Percentiles rank a stretch among this genome's conserved stretches.
Evolutionary conservation across 1,284 basidiomycete species (phyloP).

Genomic region (Peniophora sp.): DNA sequence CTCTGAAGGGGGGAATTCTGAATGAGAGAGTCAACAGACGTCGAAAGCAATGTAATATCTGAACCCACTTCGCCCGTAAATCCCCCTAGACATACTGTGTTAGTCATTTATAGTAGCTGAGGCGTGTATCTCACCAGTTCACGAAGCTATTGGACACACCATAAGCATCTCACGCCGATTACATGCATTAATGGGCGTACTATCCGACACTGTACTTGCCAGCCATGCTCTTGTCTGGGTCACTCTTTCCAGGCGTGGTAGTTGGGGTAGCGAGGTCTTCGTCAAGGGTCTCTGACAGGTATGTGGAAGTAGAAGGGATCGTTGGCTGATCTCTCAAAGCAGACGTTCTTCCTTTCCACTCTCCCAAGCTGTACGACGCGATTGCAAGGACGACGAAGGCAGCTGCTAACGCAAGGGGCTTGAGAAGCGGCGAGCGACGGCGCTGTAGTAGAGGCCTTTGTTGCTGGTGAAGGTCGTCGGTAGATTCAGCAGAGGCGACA

Average conservation of each 20-base stretch:
- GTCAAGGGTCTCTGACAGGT: conserved; percentile 4
- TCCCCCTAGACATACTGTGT: conserved; percentile 57
- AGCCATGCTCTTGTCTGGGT: conserved; percentile 17
- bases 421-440: conserved; percentile 8
- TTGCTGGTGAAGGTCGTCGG: conserved; percentile 2
- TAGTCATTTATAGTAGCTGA: conserved; percentile 14
- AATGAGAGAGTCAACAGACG: too few relatives aligned
- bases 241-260: conserved; percentile 15
- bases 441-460: conserved; percentile 5
- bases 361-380: conserved; percentile 35
- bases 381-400: conserved; percentile 30
- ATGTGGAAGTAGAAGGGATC: conserved; percentile 7
- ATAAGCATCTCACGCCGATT: conserved; percentile 5
- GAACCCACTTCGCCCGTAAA: conserved; percentile 66
- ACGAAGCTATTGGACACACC: conserved; percentile 46
- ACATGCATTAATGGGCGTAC: conserved; percentile 29
- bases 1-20: conserved; percentile 65
- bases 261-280: conserved; percentile 8
- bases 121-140: conserved; percentile 47
- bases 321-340: conserved; percentile 11
- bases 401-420: conserved; percentile 19
- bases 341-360: conserved; percentile 23
- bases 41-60: too few relatives aligned
- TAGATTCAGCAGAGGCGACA: conserved; percentile 12
- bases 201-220: conserved; percentile 75